Evolutionary conservation across 148 eudicot genomes (phyloP).

Genomic region (Heliosperma pusillum): DNA sequence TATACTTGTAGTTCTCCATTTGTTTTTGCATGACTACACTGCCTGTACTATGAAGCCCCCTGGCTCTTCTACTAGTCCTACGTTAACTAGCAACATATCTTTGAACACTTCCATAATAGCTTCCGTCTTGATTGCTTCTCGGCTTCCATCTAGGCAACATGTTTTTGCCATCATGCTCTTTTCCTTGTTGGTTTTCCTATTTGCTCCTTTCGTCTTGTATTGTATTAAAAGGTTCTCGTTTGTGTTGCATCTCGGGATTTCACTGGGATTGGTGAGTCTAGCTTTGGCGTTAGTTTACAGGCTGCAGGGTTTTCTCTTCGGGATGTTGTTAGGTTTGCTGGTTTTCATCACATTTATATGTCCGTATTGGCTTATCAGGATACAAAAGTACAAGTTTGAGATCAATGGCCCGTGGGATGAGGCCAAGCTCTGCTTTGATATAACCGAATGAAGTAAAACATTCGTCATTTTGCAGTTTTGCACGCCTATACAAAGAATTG

Average conservation of each 20-base stretch:
- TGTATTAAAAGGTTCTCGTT: conserved; percentile 76
- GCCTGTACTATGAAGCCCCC: conserved; percentile 74
- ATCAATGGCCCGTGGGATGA: conserved; percentile 99
- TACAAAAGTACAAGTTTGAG: conserved; percentile 90
- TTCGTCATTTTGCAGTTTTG: background rate
- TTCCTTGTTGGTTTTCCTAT: conserved; percentile 89
- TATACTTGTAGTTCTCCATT: conserved; percentile 71
- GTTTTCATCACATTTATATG: conserved; percentile 70
- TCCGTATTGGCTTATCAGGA: conserved; percentile 89
- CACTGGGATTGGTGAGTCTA: conserved; percentile 53
- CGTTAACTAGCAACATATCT: conserved; percentile 67
- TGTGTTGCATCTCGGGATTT: conserved; percentile 60
- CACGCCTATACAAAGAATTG: background rate
- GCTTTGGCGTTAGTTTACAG: conserved; percentile 53
- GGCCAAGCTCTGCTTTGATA: conserved; percentile 85
- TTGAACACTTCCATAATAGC: conserved; percentile 90
- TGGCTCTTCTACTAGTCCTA: conserved; percentile 52
- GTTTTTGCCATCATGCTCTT: conserved; percentile 81
- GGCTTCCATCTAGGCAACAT: conserved; percentile 84
- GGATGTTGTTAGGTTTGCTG: conserved; percentile 52
- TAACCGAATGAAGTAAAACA: conserved; percentile 47
- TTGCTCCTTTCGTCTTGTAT: conserved; percentile 70
- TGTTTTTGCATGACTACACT: conserved; percentile 86
- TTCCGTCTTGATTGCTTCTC: conserved; percentile 91
- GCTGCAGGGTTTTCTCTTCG: conserved; percentile 57